Percentiles rank a stretch among this genome's conserved stretches.
These are phyloP conservation scores for Remersonia thermophila DNA, from an alignment of 2,329 filamentous ascomycete species.

Conservation along the genomic window DNA sequence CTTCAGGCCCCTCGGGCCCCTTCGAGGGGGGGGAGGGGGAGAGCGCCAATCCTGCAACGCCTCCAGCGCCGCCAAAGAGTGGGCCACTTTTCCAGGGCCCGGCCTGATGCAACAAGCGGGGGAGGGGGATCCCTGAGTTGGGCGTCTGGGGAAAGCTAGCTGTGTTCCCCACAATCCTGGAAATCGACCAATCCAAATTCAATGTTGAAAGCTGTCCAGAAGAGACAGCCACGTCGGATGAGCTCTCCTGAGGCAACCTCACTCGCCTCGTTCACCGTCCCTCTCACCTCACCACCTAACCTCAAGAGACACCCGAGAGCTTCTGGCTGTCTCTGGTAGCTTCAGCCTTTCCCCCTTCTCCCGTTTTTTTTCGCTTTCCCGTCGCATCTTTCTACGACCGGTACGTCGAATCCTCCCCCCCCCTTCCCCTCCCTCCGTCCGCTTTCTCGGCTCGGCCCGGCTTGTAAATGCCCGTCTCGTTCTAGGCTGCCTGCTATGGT, in stretches of 20 bases:
- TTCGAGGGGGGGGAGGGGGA: too few relatives aligned
- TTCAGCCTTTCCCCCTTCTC: too few relatives aligned
- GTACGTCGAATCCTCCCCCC: not conserved
- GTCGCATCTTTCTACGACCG: not conserved
- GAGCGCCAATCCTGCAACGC: too few relatives aligned
- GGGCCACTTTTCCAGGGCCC: too few relatives aligned
- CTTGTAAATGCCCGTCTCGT: not conserved
- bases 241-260: conserved; percentile 6
- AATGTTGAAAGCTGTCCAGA: conserved; percentile 19
- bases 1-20: too few relatives aligned
- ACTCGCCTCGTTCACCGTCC: not conserved
- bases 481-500: too few relatives aligned
- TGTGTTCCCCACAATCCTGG: conserved; percentile 16
- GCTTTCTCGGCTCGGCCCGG: not conserved
- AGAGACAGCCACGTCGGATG: conserved; percentile 3
- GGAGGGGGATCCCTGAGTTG: conserved; percentile 10
- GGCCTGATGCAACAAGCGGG: too few relatives aligned
- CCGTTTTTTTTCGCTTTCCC: not conserved
- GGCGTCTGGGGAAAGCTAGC: conserved; percentile 5
- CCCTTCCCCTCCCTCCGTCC: not conserved
- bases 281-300: too few relatives aligned
- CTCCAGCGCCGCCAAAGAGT: too few relatives aligned
- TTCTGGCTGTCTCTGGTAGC: too few relatives aligned
- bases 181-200: conserved; percentile 11
- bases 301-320: too few relatives aligned